Base-by-base conservation (phyloP, 192 early-diverging fungal genomes). In the Rhizophlyctis rosea region DNA sequence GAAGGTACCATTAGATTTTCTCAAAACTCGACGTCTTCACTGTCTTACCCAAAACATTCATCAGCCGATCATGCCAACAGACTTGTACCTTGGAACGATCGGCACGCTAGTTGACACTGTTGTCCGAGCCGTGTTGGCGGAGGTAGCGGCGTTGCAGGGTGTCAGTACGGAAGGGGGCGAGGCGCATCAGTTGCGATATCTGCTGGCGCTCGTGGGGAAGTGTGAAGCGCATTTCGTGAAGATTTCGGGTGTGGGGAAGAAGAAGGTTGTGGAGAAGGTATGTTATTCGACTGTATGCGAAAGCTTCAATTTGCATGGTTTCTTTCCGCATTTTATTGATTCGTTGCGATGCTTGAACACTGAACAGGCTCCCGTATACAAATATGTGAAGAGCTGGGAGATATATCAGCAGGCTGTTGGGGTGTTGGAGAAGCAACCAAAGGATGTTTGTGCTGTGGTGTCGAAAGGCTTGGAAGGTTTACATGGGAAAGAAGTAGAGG, bases 1-100 rank as follows among this genome's bases (percentile, higher is more conserved):
- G 82, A 82, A 80, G 80, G 83, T 85, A 57, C 39, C 61, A 25
- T 27, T 69, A 13, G 18, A 31, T 25, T 4, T 23, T 34, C 7
- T 33, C 29, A 44, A 4, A 16, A 18, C 24, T 50, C 66, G n/a
- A 33, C 51, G 29, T 4, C 4, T 3, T 13, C 24, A 16, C 39
- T 47, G 32, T 24, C 23, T 33, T 44, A 4, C 39, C 50, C 31
- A 27, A 50, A 27, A 44, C 65, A 33, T 63, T 1, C 23, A 58
- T 5, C 61, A 77, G 76, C 69, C 72, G 1, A 57, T 77, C 4
- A 56, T 73, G 25, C 34, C 71, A 21, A 30, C 34, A 3, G 69
- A 71, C 3, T 34, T 69, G 25, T 77, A 71, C 52, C 47, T 77
- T 16, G 53, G 47, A n/a, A 30, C 76, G 2, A 62, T 75, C 34